Base-by-base conservation (phyloP, 2,329 filamentous ascomycete genomes). In the Venturia carpophila region DNA sequence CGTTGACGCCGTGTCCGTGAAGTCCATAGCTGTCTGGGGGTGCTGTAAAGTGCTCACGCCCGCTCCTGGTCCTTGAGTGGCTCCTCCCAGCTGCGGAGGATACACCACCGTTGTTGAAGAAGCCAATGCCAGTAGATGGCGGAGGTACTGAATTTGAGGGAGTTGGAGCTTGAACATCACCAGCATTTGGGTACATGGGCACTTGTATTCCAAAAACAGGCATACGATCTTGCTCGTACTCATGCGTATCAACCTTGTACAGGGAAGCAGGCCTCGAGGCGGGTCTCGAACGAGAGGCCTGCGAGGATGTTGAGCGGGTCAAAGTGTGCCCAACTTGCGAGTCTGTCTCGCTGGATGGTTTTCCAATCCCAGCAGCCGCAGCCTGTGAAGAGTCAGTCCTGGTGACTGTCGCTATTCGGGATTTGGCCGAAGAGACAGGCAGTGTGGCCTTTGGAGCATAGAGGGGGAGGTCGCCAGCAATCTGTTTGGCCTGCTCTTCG, bases 101-200 rank as follows among this genome's bases (percentile, higher is more conserved):
- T 34, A 30, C 42, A 19, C 64, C 56, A 80, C 69, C 76, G 68
- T 84, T 81, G 66, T 80, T 80, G 72, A 80, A 81, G 72, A 82
- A 84, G 42, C 81, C 81, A 71, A 83, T 75, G 47, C 79, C 79
- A 43, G 77, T 70, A 49, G 74, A 68, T 74, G 24, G 77, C 73
- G 60, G 74, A 72, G 60, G 75, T 11, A 73, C 71, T 66, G 76
- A 79, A 10, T 87, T 88, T 2, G 86, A 84, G 1, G 92, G 92
- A 1, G 92, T 94, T 2, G 94, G 94, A 17, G 94, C 94, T 78
- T 99, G 94, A 11, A 97, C 94, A 74, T 97, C 93, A 67, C 94
- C 94, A 55, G 94, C 90, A 74, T 94, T 86, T 64, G 88, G 89
- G 73, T 94, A 89, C 90, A 99, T 94, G 62, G 94, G 94, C 47